Base-by-base conservation (phyloP, 2,329 filamentous ascomycete genomes). In the Fonsecaea multimorphosa region DNA sequence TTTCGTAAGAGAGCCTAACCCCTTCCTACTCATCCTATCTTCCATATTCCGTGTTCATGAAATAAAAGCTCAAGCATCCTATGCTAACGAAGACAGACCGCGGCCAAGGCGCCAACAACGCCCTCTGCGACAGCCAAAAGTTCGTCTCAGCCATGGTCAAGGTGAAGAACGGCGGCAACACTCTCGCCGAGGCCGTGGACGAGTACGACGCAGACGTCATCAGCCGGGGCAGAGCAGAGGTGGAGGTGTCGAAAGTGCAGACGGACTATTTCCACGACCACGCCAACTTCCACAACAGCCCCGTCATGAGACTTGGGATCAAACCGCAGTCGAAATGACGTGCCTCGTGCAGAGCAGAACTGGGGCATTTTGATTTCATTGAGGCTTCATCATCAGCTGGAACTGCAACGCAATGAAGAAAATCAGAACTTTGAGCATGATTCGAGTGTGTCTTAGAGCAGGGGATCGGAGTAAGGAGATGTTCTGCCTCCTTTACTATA, bases 1-100 rank as follows among this genome's bases (percentile, higher is more conserved):
- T 71, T 68, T 36, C 66, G 67, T 69, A 58, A 65, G 65, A 16
- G 14, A 40, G 11, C 11, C 8, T 44, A 34, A 52, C n/a, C n/a
- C 49, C 16, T 38, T 14, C 16, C 22, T 12, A 34, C 14, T 32
- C 24, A 22, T 9, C 0, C 84, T 84, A 36, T 84, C 85, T 0
- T 86, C n/a, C 12, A 16, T 14, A 14, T 24, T 51, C 46, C 22
- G 14, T 53, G 16, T 29, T n/a, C n/a, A n/a, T n/a, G n/a, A n/a
- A n/a, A n/a, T n/a, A n/a, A 27, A 14, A n/a, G 32, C 2, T 24
- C 31, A 32, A 22, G 12, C 6, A 49, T 8, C 24, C 8, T 29
- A 3, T 22, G 14, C 57, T 53, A 19, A 32, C 58, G n/a, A 34
- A 9, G 12, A 1, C 27, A 70, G 68, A 70, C 29, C 66, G 68